These are phyloP conservation scores for Amyloporia xantha DNA, from an alignment of 768 basidiomycete genomes.

Conservation along the genomic window DNA sequence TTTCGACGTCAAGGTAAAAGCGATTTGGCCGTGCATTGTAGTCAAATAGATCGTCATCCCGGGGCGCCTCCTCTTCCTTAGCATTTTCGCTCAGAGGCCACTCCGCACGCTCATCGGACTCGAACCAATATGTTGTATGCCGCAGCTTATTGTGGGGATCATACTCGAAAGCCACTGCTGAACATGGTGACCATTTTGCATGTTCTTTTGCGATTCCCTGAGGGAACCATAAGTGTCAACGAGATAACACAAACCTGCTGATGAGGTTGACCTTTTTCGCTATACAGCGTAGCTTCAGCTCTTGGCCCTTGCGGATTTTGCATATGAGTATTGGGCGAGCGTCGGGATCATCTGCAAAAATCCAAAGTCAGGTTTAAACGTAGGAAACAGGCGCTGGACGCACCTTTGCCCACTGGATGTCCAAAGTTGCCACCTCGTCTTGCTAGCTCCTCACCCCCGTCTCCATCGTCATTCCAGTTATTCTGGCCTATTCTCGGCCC, in stretches of 20 bases:
- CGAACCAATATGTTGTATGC: constrained; percentile 95
- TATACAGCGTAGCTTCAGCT: constrained; percentile 75
- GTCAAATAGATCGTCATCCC: constrained; percentile 82
- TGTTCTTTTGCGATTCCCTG: constrained; percentile 98
- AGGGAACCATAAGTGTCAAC: not conserved
- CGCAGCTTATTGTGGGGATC: constrained; percentile 96
- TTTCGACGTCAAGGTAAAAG: constrained; percentile 95
- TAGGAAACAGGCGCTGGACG: constrained; percentile 13
- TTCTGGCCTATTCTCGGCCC: constrained; percentile 11
- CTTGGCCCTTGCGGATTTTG: constrained; percentile 92
- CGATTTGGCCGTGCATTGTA: constrained; percentile 81
- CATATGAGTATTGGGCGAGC: constrained; percentile 74
- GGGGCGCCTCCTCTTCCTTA: constrained; percentile 70
- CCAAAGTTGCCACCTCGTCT: constrained; percentile 76
- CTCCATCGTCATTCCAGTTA: constrained; percentile 28
- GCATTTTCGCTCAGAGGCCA: constrained; percentile 92
- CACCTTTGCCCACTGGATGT: constrained; percentile 79
- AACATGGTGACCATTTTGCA: constrained; percentile 97
- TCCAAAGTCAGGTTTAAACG: not conserved
- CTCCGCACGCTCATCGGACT: constrained; percentile 71
- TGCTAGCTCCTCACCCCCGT: constrained; percentile 62
- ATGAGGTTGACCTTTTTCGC: constrained; percentile 77
- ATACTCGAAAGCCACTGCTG: constrained; percentile 94
- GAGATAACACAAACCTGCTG: too few relatives aligned
- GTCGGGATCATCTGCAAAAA: constrained; percentile 54